These are phyloP conservation scores for Paraglomus brasilianum DNA, from an alignment of 192 early-diverging fungal species.

Conservation along the genomic window DNA sequence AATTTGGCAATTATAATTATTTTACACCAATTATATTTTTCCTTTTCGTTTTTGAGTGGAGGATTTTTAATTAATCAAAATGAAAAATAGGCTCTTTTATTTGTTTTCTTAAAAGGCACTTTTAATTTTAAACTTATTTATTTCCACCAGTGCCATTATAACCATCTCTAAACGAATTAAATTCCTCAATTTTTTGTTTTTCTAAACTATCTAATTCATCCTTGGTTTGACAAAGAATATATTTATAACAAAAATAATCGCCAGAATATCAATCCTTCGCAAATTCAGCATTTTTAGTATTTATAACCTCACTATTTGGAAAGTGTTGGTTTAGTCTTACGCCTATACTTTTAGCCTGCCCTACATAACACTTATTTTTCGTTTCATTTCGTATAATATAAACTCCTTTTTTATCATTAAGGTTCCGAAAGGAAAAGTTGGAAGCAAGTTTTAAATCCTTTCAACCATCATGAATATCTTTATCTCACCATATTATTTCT, in stretches of 20 bases:
- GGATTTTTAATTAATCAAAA: too few species aligned
- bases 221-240: constrained; percentile 3
- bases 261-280: constrained; percentile 10
- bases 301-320: not conserved
- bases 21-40: too few species aligned
- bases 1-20: too few species aligned
- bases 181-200: constrained; percentile 23
- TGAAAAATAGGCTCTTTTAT: too few species aligned
- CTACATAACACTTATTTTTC: not conserved
- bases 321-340: not conserved
- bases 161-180: constrained; percentile 1
- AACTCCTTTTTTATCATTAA: constrained; percentile 18
- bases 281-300: constrained; percentile 5
- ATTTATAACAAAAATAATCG: constrained; percentile 20
- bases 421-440: not conserved
- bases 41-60: too few species aligned
- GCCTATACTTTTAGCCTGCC: not conserved
- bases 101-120: too few species aligned
- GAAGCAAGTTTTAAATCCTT: not conserved
- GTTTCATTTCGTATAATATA: constrained; percentile 11
- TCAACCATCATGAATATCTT: not conserved
- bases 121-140: constrained; percentile 17
- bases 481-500: not conserved
- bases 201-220: constrained; percentile 23
- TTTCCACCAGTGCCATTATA: constrained; percentile 17